Base-by-base conservation (phyloP, 116 monocot species). In the Posidonia oceanica region DNA sequence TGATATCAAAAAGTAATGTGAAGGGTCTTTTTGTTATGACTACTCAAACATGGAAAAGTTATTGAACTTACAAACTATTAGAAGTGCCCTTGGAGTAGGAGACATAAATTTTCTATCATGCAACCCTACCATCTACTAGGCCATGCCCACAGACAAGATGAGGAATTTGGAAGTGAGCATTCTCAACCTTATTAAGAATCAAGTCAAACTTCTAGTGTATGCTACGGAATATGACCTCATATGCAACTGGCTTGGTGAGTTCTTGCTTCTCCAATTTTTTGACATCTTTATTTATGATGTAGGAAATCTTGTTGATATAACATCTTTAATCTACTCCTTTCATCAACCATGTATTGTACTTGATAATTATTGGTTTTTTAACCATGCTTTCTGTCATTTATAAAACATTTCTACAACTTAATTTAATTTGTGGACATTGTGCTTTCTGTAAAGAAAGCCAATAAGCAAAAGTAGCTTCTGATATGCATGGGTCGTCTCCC, bases 141-240 rank as follows among this genome's bases (percentile, higher is more conserved):
- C 86, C 12, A 84, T 93, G 93, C 73, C 84, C 23, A 77, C 68
- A 1, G 88, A 93, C 70, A 87, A 85, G 89, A 89, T 93, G 93
- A 80, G 83, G 72, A 81, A 93, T 68, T 66, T 93, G 73, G 93
- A 93, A 78, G 83, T 83, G 13, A 89, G 89, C 42, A 89, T 93
- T 44, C 86, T 89, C 62, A 82, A 80, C 16, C 84, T 93, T 18
- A 84, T 93, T 40, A 89, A 93, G 65, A 84, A 89, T 78, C 86
- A 83, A 48, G 74, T 93, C 69, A 79, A 93, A 23, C 64, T 93
- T 70, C 83, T 93, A 2, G 63, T 93, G 8, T 93, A 93, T 75
- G 89, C 89, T n/a, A n/a, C n/a, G n/a, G n/a, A n/a, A n/a, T n/a
- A 86, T 55, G 93, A 93, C 81, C 84, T 93, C 18, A 93, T 93